A percentile compares a stretch with the other conserved stretches of the same genome.
Conservation (phyloP, 2,329 filamentous ascomycete genomes). For the Penicillium sp. region DNA sequence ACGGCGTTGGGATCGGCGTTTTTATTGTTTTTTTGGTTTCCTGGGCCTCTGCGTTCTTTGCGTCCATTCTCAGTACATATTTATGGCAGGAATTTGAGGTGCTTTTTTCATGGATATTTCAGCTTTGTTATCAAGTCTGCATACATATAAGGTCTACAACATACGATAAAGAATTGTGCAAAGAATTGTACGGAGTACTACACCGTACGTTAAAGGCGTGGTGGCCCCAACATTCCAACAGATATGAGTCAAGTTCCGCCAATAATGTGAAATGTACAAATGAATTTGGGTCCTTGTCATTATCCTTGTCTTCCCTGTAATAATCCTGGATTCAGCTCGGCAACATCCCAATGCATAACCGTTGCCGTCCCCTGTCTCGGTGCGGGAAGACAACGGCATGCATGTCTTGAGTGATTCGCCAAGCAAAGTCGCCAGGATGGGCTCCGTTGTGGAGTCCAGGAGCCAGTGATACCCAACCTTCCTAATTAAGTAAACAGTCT, state of each 20-base stretch:
- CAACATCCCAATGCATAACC: slow-evolving; percentile 3
- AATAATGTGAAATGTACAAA: background rate
- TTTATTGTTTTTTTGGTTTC: slow-evolving; percentile 6
- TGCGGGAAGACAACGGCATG: background rate
- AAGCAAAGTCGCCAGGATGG: background rate
- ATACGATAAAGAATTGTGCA: background rate
- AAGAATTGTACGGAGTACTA: background rate
- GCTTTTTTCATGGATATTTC: background rate
- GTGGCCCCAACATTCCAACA: background rate
- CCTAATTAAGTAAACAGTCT: slow-evolving; percentile 3
- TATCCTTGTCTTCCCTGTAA: background rate
- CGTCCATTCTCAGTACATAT: slow-evolving; percentile 4
- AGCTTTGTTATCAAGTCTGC: background rate
- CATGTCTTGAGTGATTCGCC: background rate
- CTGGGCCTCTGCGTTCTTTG: background rate
- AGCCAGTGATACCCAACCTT: slow-evolving; percentile 1
- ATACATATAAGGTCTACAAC: background rate
- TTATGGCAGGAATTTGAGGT: background rate
- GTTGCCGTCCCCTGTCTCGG: slow-evolving; percentile 5
- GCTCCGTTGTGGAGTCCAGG: background rate
- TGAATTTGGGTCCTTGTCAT: background rate
- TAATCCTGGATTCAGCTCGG: background rate
- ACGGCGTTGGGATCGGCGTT: slow-evolving; percentile 25
- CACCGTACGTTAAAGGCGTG: background rate
- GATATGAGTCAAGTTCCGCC: background rate